Evolutionary conservation across 495 filamentous ascomycete species (phyloP).

Genomic region (Tuber calosporum): DNA sequence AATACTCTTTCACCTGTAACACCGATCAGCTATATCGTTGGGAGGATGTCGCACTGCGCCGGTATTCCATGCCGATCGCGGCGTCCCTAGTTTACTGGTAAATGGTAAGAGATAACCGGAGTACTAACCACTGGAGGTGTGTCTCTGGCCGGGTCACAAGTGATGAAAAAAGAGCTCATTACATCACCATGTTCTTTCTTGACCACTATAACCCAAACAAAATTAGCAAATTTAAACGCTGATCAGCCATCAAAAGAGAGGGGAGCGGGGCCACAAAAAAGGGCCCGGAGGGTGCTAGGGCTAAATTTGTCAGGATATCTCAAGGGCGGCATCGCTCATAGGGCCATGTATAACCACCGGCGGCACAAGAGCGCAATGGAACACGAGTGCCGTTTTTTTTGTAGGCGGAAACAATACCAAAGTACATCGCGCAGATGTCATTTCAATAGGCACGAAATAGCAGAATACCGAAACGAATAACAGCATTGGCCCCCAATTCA

Average conservation of each 20-base stretch:
- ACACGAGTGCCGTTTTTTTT: not conserved
- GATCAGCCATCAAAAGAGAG: not conserved
- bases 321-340: not conserved
- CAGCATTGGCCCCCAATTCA: not conserved
- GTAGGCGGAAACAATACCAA: not conserved
- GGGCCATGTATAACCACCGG: not conserved
- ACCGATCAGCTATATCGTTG: not conserved
- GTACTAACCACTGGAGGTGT: conserved; percentile 58
- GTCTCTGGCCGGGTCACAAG: conserved; percentile 89
- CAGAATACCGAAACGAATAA: not conserved
- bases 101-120: not conserved
- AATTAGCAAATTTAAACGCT: conserved; percentile 4
- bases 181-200: conserved; percentile 41
- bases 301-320: not conserved
- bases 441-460: not conserved
- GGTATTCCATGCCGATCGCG: not conserved
- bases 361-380: not conserved
- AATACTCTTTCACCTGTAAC: conserved; percentile 61
- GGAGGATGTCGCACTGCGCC: not conserved
- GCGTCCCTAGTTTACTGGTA: not conserved
- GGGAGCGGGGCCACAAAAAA: not conserved
- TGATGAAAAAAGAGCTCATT: conserved; percentile 71
- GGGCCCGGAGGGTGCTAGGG: not conserved
- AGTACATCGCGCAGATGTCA: not conserved
- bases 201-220: conserved; percentile 39